Evolutionary conservation across 2,329 filamentous ascomycete genomes (phyloP).

Genomic region (Aspergillus ochraceus): DNA sequence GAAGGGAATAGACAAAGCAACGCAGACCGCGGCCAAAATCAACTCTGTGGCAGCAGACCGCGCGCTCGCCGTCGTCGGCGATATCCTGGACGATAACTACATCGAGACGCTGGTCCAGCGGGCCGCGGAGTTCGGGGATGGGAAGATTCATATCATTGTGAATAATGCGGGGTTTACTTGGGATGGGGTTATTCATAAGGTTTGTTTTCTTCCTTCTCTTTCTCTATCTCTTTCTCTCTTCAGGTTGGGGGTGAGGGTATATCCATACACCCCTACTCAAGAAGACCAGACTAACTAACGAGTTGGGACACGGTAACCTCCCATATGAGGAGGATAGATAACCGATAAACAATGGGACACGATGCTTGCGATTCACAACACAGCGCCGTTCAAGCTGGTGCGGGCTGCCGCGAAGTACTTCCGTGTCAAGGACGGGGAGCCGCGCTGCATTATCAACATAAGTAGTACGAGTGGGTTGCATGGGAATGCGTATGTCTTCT

Average conservation of each 20-base stretch:
- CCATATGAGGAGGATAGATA: conserved; percentile 50
- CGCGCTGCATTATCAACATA: conserved; percentile 79
- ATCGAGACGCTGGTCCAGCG: conserved; percentile 70
- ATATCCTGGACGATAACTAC: conserved; percentile 72
- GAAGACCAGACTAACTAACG: too few species aligned
- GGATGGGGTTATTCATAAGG: conserved; percentile 89
- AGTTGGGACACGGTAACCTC: too few species aligned
- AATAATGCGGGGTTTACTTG: conserved; percentile 93
- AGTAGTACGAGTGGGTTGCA: conserved; percentile 78
- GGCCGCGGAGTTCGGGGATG: conserved; percentile 75
- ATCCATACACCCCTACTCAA: background rate
- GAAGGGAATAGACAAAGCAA: conserved; percentile 61
- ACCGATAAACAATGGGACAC: conserved; percentile 90
- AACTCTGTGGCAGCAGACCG: conserved; percentile 57
- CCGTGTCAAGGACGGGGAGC: conserved; percentile 78
- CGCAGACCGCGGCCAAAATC: conserved; percentile 68
- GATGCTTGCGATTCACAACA: conserved; percentile 79
- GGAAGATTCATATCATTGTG: conserved; percentile 88
- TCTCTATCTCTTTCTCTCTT: background rate
- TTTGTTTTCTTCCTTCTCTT: background rate
- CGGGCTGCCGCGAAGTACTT: conserved; percentile 82
- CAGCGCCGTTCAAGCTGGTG: conserved; percentile 81
- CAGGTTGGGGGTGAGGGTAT: background rate
- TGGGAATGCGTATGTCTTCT: conserved; percentile 64
- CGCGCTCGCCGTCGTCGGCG: conserved; percentile 73